A percentile compares a stretch with the other conserved stretches of the same genome.
These are phyloP conservation scores for Paramecium bursaria DNA, from an alignment of 73 alveolate genomes.

Conservation along the genomic window DNA sequence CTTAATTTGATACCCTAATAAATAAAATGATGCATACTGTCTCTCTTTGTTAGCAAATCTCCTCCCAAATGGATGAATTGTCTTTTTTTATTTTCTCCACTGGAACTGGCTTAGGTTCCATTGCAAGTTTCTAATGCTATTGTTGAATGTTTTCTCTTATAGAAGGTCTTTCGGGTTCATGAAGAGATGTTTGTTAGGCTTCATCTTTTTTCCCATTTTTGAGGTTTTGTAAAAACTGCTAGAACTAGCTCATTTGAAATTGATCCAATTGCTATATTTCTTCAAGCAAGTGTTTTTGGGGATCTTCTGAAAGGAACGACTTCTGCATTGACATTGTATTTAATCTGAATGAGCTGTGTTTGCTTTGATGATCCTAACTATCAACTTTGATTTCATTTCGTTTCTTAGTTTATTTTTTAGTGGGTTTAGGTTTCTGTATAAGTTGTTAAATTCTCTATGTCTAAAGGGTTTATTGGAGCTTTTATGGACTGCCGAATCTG, in stretches of 20 bases:
- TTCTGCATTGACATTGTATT: constrained; percentile 17
- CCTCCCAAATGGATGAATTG: constrained; percentile 1
- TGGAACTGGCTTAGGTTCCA: constrained; percentile 31
- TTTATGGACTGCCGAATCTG: too few species aligned
- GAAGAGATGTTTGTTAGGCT: constrained; percentile 6
- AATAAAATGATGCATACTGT: background rate
- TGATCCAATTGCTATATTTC: background rate
- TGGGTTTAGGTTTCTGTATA: too few species aligned
- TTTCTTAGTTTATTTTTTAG: too few species aligned
- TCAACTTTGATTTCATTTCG: background rate
- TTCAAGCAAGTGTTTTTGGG: background rate
- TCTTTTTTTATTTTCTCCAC: background rate
- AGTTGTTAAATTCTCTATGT: too few species aligned
- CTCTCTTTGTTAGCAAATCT: constrained; percentile 14
- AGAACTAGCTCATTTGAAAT: background rate
- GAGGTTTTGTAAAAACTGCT: background rate
- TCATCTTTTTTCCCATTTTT: constrained; percentile 9
- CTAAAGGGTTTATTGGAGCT: too few species aligned
- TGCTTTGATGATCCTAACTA: constrained; percentile 1
- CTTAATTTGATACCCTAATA: constrained; percentile 22
- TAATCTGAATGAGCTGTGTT: background rate
- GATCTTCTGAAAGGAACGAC: background rate
- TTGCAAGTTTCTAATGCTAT: constrained; percentile 36
- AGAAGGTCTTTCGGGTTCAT: background rate
- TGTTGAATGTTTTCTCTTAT: background rate